phyloP scores from a whole-genome alignment of 129 eudicot genomes.

The Artemisia tridentata region DNA sequence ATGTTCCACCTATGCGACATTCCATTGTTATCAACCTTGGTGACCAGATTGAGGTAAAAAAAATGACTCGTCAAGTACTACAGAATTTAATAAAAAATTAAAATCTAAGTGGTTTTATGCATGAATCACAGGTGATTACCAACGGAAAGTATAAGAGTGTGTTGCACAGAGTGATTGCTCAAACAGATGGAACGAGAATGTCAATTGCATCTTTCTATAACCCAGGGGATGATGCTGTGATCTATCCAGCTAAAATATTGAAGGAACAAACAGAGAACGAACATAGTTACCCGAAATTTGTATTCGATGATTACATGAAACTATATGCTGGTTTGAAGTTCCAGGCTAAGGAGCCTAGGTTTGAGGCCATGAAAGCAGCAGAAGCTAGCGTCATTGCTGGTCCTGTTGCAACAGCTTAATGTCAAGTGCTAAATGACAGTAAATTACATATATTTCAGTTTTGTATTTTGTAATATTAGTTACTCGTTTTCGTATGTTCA shows the following conservation, averaged over 20 bases:
- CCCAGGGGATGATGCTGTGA: too few species aligned
- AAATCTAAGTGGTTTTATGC: slow-evolving; percentile 12
- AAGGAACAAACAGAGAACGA: too few species aligned
- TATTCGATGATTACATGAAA: slow-evolving; percentile 69
- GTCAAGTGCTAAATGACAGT: slow-evolving; percentile 4
- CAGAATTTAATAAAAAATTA: not conserved
- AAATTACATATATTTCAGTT: not conserved
- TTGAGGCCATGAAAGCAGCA: slow-evolving; percentile 65
- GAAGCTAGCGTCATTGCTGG: slow-evolving; percentile 27
- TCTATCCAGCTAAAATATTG: too few species aligned
- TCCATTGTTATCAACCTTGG: slow-evolving; percentile 68
- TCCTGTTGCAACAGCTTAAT: slow-evolving; percentile 32
- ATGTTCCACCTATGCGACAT: slow-evolving; percentile 67
- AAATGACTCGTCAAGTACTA: not conserved
- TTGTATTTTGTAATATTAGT: not conserved
- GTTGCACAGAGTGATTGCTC: too few species aligned
- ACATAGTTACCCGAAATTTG: slow-evolving; percentile 58
- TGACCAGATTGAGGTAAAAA: slow-evolving; percentile 59
- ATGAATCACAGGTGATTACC: slow-evolving; percentile 49
- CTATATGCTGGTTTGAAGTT: slow-evolving; percentile 58
- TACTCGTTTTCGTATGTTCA: slow-evolving; percentile 1
- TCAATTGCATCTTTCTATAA: too few species aligned
- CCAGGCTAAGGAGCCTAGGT: slow-evolving; percentile 67
- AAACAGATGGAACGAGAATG: too few species aligned
- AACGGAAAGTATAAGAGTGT: slow-evolving; percentile 55